Evolutionary conservation across 169 alveolate species (phyloP), one percentile per base, ranked within the genome.

Genomic region (Neospora caninum): DNA sequence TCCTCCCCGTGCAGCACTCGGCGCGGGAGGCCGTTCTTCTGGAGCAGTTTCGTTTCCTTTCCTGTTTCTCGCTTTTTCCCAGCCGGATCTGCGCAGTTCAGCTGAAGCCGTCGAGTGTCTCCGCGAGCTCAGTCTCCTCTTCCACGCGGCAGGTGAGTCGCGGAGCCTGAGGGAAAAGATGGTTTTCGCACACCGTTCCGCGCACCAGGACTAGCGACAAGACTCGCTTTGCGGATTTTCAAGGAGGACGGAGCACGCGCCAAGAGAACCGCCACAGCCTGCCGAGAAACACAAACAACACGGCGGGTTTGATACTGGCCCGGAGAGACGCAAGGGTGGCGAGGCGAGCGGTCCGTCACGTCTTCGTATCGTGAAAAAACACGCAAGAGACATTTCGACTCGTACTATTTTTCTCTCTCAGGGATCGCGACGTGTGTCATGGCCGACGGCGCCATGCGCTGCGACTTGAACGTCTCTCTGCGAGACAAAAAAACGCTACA

Each of bases 381-480:
- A n/a, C n/a, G n/a, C n/a, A n/a, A n/a, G n/a, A n/a, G 64, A 53
- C 27, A 53, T 10, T 53, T 53, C 64, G 64, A 18, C 73, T 7
- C n/a, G 4, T 22, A 1, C n/a, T 64, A 6, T 64, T 64, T 7
- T 22, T 64, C 7, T 27, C 34, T 16, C 73, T 64, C 87, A 91
- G 94, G 94, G 58, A 41, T 91, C 9, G 38, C 54, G n/a, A 25
- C 38, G 9, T 88, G 95, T 16, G 69, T 22, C 36, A 92, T 92
- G 95, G 88, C 95, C 34, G 88, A 10, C 34, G 95, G 95, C 0
- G 67, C 92, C 18, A 34, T 86, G 58, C 92, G 95, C 41, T 84
- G 92, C 82, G 95, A 92, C 78, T 38, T 92, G 27, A 92, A 92
- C 54, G 87, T 92, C 53, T 92, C 95, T 58, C 64, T 92, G 22